Percentiles rank a stretch among this genome's conserved stretches.
Conservation (phyloP, 129 eudicot species). For the Gnaphalium uliginosum region DNA sequence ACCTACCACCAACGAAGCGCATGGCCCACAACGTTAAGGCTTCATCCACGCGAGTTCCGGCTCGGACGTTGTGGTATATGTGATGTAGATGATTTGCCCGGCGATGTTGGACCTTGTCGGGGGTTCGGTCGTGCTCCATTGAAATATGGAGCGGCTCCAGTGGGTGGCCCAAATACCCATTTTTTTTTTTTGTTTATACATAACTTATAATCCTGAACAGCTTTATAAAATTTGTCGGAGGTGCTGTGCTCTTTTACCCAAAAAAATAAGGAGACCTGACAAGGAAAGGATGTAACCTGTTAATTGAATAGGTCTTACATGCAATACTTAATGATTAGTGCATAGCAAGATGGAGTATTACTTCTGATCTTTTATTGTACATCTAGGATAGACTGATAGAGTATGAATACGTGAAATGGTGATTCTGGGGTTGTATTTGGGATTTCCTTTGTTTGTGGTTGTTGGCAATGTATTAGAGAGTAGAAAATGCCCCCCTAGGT, state of each 20-base stretch:
- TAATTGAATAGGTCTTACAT: neutral
- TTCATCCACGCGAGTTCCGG: too few relatives aligned
- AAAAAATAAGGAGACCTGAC: neutral
- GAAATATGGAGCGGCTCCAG: too few relatives aligned
- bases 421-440: neutral
- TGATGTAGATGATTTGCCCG: too few relatives aligned
- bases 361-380: neutral
- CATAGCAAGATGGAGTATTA: neutral
- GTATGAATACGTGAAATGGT: neutral
- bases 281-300: neutral
- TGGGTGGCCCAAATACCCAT: too few relatives aligned
- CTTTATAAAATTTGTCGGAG: neutral
- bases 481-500: neutral
- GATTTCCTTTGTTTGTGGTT: neutral
- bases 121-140: too few relatives aligned
- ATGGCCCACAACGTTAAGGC: too few relatives aligned
- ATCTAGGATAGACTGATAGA: neutral
- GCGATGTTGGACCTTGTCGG: too few relatives aligned
- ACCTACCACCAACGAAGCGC: too few relatives aligned
- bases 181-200: too few relatives aligned
- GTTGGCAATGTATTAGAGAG: neutral
- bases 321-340: neutral
- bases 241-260: neutral
- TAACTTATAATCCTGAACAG: neutral
- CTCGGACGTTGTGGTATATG: too few relatives aligned